Percentiles rank a stretch among this genome's conserved stretches.
These are phyloP conservation scores for Saccharomycopsis sp. DNA, from an alignment of 805 yeast species.

Conservation along the genomic window DNA sequence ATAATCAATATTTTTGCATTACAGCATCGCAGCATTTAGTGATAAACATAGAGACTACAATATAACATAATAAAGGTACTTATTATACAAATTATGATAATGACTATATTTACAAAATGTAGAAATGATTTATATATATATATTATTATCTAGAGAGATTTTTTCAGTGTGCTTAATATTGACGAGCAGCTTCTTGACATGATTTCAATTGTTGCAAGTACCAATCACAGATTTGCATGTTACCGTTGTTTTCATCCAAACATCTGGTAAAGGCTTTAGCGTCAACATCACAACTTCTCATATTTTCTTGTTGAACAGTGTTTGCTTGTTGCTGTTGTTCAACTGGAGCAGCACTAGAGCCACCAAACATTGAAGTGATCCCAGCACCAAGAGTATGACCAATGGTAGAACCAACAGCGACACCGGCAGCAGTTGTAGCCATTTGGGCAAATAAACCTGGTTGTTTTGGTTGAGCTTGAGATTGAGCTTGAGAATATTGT, in stretches of 20 bases:
- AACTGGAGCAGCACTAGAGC: constrained; percentile 50
- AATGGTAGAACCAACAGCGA: constrained; percentile 95
- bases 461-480: constrained; percentile 46
- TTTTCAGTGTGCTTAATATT: constrained; percentile 41
- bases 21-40: constrained; percentile 1
- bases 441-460: constrained; percentile 94
- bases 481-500: constrained; percentile 47
- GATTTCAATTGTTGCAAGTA: constrained; percentile 96
- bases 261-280: constrained; percentile 95
- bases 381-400: constrained; percentile 98
- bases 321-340: constrained; percentile 33
- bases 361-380: constrained; percentile 81
- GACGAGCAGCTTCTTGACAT: constrained; percentile 89
- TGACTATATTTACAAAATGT: neutral
- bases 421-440: constrained; percentile 99
- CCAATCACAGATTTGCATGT: constrained; percentile 95
- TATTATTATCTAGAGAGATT: neutral
- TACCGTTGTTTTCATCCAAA: constrained; percentile 87
- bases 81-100: neutral
- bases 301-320: constrained; percentile 35
- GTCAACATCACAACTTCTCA: constrained; percentile 75
- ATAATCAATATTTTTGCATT: constrained; percentile 2
- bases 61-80: neutral
- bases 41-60: constrained; percentile 4
- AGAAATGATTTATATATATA: too few species aligned